Evolutionary conservation across 2,329 filamentous ascomycete species (phyloP).

Genomic region (Botrytis deweyae): DNA sequence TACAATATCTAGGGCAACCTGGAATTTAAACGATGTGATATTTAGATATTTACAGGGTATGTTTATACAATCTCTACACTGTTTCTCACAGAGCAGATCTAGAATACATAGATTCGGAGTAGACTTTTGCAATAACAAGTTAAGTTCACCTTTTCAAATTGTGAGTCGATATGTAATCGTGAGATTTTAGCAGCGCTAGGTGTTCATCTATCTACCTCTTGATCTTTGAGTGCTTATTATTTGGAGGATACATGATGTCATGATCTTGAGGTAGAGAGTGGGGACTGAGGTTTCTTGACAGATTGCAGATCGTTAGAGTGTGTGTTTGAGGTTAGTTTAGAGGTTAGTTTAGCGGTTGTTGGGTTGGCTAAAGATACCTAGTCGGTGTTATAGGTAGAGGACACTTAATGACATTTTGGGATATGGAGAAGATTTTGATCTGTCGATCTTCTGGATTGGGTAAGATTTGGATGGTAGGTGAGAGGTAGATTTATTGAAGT

Average conservation of each 20-base stretch:
- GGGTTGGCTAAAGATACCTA: not conserved
- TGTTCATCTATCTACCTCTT: not conserved
- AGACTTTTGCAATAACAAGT: fast-evolving
- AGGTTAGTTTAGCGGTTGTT: not conserved
- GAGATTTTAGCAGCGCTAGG: not conserved
- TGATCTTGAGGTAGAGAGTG: not conserved
- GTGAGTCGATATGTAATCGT: fast-evolving
- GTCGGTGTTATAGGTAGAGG: fast-evolving
- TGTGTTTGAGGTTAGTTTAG: not conserved
- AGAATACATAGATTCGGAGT: not conserved
- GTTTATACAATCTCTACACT: not conserved
- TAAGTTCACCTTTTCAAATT: not conserved
- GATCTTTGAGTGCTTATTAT: no score
- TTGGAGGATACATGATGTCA: not conserved
- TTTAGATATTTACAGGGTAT: not conserved
- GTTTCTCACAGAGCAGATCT: not conserved
- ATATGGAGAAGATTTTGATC: not conserved
- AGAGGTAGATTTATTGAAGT: no score
- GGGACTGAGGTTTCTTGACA: not conserved
- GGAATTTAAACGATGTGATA: not conserved
- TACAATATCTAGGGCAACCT: not conserved
- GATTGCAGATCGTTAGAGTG: not conserved
- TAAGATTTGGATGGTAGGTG: not conserved
- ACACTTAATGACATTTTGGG: not conserved
- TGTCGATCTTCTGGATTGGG: not conserved